Evolutionary conservation across 108 stramenopile genomes (phyloP), one percentile per base, ranked within the genome.

Genomic region (Epithemia pelagica): DNA sequence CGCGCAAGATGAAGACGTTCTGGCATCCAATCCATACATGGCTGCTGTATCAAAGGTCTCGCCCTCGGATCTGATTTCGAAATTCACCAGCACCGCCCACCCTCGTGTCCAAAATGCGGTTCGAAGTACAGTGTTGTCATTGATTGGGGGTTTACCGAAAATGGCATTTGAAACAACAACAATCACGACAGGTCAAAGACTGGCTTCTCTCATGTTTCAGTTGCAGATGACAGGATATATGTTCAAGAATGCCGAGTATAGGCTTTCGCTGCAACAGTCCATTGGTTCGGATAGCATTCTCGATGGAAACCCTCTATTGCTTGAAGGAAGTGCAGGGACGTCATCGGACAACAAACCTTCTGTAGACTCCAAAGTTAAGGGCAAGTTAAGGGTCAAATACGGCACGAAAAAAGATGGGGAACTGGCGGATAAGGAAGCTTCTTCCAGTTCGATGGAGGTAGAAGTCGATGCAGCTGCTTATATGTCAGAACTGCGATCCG

Each of bases 161-260:
- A 84, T 91, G 80, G 92, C 93, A 20, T 96, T 96, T 73, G 92
- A 95, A 32, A 95, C 96, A 0, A 86, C 90, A 20, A 90, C 90
- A 8, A 78, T 97, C 32, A 90, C 86, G 3, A 95, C 94, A 0
- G 91, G 92, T 30, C 86, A 92, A 67, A 70, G 88, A 5, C 75
- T 97, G 52, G 96, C 95, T n/a, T 85, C 78, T 65, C 82, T 96
- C 52, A 95, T 97, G 95, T 96, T 96, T 80, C 96, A 92, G 70
- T 75, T 95, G 31, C 96, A 97, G 79, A 96, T 97, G 91, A 97
- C 95, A 21, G 96, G 96, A 30, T 97, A 97, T 67, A 95, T 97
- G 95, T 95, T 96, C 67, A 93, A 95, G 77, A 97, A 97, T 79
- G 96, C 96, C 23, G 95, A 97, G 64, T 96, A 97, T 65, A 73